These are phyloP conservation scores for Apiospora aurea DNA, from an alignment of 2,329 filamentous ascomycete genomes.

Conservation along the genomic window DNA sequence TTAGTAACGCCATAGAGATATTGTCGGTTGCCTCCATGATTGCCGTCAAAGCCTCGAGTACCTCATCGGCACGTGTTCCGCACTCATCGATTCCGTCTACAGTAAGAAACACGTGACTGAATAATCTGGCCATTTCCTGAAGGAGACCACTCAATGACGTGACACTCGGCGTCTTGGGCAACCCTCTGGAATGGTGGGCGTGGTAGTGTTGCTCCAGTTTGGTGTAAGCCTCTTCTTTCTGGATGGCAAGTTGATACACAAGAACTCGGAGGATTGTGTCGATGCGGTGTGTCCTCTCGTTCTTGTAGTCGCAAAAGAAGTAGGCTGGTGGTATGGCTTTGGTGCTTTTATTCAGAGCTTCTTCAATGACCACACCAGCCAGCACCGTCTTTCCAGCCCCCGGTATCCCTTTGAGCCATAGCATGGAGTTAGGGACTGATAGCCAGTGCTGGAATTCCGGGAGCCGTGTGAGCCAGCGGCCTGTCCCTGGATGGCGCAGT, in stretches of 20 bases:
- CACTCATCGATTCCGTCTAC: constrained; percentile 36
- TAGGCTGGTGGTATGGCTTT: not conserved
- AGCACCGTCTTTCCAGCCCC: constrained; percentile 41
- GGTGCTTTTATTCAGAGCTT: constrained; percentile 27
- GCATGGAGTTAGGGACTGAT: constrained; percentile 26
- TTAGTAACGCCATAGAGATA: constrained; percentile 30
- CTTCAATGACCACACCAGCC: constrained; percentile 35
- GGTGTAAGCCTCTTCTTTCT: constrained; percentile 36
- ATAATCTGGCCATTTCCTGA: constrained; percentile 23
- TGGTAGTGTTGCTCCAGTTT: constrained; percentile 32
- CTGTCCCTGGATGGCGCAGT: constrained; percentile 36
- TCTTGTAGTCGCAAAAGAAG: constrained; percentile 16
- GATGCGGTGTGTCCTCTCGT: not conserved
- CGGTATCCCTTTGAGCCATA: constrained; percentile 40
- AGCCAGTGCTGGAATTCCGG: constrained; percentile 34
- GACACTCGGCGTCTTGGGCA: not conserved
- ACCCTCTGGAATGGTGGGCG: not conserved
- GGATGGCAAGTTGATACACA: constrained; percentile 39
- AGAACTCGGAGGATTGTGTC: constrained; percentile 37
- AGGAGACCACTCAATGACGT: not conserved
- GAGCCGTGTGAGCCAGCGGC: constrained; percentile 32
- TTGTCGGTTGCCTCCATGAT: constrained; percentile 28
- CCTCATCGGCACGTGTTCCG: constrained; percentile 25
- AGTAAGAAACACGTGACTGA: constrained; percentile 28
- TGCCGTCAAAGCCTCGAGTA: constrained; percentile 24